phyloP scores from a whole-genome alignment of 768 basidiomycete species.

The Fibroporia radiculosa region DNA sequence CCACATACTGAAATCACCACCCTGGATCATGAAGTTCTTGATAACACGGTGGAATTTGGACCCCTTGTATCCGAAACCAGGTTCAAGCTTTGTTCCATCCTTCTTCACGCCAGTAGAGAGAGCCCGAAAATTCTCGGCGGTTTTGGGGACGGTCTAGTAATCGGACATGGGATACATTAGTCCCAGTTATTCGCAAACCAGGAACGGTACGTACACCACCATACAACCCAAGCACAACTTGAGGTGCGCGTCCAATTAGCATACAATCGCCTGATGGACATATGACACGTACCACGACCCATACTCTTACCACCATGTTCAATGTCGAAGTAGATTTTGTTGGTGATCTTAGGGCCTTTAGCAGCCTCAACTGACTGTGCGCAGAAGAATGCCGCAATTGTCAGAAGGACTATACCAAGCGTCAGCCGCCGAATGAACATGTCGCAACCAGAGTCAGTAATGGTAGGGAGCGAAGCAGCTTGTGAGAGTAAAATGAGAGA shows the following conservation, averaged over 20 bases:
- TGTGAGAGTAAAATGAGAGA: constrained; percentile 2
- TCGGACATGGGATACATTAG: not conserved
- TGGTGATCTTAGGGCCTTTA: constrained; percentile 84
- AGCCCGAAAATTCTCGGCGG: constrained; percentile 95
- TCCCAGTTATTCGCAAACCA: not conserved
- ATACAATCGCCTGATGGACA: not conserved
- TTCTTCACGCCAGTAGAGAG: constrained; percentile 78
- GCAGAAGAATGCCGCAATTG: constrained; percentile 64
- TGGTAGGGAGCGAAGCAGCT: constrained; percentile 25
- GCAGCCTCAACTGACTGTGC: constrained; percentile 68
- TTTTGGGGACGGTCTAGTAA: constrained; percentile 84
- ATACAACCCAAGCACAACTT: constrained; percentile 85
- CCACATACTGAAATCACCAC: constrained; percentile 91
- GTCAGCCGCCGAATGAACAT: constrained; percentile 57
- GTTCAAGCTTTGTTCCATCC: constrained; percentile 55
- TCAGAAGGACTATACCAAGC: constrained; percentile 52
- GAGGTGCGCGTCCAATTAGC: constrained; percentile 22
- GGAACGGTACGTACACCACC: constrained; percentile 52
- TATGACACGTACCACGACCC: constrained; percentile 58
- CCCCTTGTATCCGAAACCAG: constrained; percentile 90
- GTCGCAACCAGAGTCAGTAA: no score
- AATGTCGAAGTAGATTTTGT: constrained; percentile 93
- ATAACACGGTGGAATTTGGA: constrained; percentile 97
- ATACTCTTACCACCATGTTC: constrained; percentile 83
- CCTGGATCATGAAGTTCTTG: constrained; percentile 96